These are phyloP conservation scores for Pelagomonas calceolata DNA, from an alignment of 108 stramenopile genomes.

Conservation along the genomic window DNA sequence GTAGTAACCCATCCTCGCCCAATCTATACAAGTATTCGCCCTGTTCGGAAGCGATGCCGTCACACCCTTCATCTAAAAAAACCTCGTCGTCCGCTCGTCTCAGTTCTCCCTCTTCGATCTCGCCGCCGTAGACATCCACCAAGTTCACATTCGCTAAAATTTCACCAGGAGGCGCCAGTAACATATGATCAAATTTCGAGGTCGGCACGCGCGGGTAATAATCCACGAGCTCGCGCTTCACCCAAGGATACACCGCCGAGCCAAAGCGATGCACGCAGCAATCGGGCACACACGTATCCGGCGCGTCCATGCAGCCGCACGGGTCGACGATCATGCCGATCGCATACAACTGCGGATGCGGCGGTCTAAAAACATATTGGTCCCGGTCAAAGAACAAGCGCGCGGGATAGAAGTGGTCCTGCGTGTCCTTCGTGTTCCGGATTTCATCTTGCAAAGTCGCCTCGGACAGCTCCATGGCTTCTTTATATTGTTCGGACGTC, in stretches of 20 bases:
- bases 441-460: constrained; percentile 2
- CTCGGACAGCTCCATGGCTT: too few relatives aligned
- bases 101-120: constrained; percentile 19
- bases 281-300: too few relatives aligned
- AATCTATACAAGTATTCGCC: background rate
- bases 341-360: background rate
- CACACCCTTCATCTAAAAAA: constrained; percentile 32
- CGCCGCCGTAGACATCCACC: constrained; percentile 31
- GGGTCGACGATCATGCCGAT: constrained; percentile 4
- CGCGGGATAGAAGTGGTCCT: constrained; percentile 13
- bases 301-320: background rate
- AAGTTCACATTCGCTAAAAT: constrained; percentile 39
- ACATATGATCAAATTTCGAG: too few relatives aligned
- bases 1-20: background rate
- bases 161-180: constrained; percentile 22
- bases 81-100: constrained; percentile 39
- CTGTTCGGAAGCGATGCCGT: too few relatives aligned
- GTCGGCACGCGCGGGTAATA: too few relatives aligned
- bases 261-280: constrained; percentile 7
- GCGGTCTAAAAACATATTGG: background rate
- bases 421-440: background rate
- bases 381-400: background rate
- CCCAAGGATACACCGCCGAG: background rate
- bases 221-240: background rate
- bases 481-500: too few relatives aligned